These are phyloP conservation scores for Zanthoxylum bungeanum DNA, from an alignment of 345 rosid species.

Conservation along the genomic window DNA sequence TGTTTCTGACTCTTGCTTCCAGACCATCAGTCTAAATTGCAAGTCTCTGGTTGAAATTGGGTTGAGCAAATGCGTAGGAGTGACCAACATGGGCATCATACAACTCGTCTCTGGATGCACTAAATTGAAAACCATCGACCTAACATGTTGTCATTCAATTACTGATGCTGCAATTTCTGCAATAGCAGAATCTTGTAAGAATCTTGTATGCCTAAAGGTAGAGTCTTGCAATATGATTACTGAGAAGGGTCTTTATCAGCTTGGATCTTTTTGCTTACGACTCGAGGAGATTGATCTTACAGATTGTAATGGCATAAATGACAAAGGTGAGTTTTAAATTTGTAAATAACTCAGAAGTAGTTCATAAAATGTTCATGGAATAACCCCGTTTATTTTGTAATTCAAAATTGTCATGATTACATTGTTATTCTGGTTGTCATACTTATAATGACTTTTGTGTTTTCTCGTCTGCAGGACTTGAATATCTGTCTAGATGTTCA, in stretches of 20 bases:
- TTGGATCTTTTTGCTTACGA: slow-evolving; percentile 53
- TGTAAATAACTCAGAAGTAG: neutral
- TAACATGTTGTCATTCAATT: slow-evolving; percentile 69
- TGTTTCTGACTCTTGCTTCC: slow-evolving; percentile 47
- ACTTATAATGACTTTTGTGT: neutral
- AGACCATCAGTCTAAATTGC: slow-evolving; percentile 50
- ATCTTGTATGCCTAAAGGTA: slow-evolving; percentile 59
- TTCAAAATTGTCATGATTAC: too few relatives aligned
- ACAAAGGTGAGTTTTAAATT: slow-evolving; percentile 47
- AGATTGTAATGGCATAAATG: slow-evolving; percentile 68
- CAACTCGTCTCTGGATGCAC: slow-evolving; percentile 57
- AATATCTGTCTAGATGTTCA: slow-evolving; percentile 67
- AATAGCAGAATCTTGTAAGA: slow-evolving; percentile 61
- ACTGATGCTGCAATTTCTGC: slow-evolving; percentile 74
- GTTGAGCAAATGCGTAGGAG: slow-evolving; percentile 67
- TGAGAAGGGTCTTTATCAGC: slow-evolving; percentile 65
- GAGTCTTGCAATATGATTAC: slow-evolving; percentile 87
- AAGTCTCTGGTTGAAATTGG: slow-evolving; percentile 64
- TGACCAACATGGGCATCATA: slow-evolving; percentile 55
- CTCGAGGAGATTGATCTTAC: slow-evolving; percentile 92
- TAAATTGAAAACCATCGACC: slow-evolving; percentile 52
- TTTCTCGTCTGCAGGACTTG: slow-evolving; percentile 54
- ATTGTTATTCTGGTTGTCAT: too few relatives aligned
- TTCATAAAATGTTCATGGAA: neutral
- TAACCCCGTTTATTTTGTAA: slow-evolving; percentile 3